phyloP scores from a whole-genome alignment of 176 grass and related monocot genomes.

The Oryza officinalis region DNA sequence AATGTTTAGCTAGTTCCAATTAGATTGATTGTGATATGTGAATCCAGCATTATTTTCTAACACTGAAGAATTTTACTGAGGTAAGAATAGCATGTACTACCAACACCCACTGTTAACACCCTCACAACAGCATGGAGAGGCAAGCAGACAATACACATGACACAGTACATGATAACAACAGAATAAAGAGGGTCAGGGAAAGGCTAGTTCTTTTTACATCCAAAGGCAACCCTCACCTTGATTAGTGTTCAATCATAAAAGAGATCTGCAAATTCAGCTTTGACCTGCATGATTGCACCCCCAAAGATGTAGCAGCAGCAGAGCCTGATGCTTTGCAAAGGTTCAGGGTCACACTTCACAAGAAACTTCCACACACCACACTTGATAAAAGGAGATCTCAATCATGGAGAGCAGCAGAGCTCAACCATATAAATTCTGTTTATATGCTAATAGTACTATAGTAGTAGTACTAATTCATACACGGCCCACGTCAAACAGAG shows the following conservation, averaged over 20 bases:
- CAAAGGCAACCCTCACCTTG: neutral
- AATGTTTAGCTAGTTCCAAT: too few relatives aligned
- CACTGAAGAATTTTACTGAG: neutral
- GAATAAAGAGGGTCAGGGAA: neutral
- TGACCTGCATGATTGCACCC: slow-evolving; percentile 49
- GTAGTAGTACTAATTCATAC: neutral
- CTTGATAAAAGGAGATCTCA: slow-evolving; percentile 23
- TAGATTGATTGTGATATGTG: too few relatives aligned
- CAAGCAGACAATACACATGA: neutral
- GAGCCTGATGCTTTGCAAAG: slow-evolving; percentile 34
- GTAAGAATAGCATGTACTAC: neutral
- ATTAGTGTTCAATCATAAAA: slow-evolving; percentile 12
- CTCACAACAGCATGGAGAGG: neutral
- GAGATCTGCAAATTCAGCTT: slow-evolving; percentile 29
- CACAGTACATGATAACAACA: slow-evolving; percentile 24
- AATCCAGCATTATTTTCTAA: neutral
- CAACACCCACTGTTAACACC: neutral
- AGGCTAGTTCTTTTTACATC: neutral
- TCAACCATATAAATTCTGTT: slow-evolving; percentile 18
- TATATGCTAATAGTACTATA: neutral
- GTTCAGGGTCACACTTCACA: slow-evolving; percentile 16
- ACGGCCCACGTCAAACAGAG: slow-evolving; percentile 11
- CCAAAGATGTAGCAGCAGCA: slow-evolving; percentile 37
- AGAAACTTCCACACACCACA: slow-evolving; percentile 21
- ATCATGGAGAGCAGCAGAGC: slow-evolving; percentile 22